These are phyloP conservation scores for Stachybotrys echinatus DNA, from an alignment of 2,329 filamentous ascomycete species.

Conservation along the genomic window DNA sequence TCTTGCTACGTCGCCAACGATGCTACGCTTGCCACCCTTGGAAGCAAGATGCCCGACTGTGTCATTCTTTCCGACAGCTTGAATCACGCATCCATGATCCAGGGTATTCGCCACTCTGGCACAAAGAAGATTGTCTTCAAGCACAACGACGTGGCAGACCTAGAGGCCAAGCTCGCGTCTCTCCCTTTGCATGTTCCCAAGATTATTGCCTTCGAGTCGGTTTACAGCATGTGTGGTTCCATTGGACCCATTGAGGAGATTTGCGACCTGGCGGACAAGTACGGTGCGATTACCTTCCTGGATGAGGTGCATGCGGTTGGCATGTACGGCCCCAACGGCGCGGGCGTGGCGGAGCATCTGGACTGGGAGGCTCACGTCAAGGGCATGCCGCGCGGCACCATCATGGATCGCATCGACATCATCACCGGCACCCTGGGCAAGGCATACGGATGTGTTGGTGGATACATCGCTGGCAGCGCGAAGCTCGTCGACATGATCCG, in stretches of 20 bases:
- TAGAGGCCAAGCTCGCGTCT: conserved; percentile 87
- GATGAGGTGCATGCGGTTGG: conserved; percentile 98
- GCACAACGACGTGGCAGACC: conserved; percentile 91
- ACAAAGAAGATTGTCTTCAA: conserved; percentile 98
- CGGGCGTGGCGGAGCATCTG: conserved; percentile 94
- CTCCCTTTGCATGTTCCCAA: conserved; percentile 83
- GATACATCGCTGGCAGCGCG: conserved; percentile 88
- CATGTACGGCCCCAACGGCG: conserved; percentile 96
- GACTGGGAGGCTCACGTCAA: conserved; percentile 83
- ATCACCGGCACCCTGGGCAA: conserved; percentile 97
- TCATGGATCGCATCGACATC: conserved; percentile 96
- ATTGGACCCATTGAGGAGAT: conserved; percentile 95
- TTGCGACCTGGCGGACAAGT: conserved; percentile 94
- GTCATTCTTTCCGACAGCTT: conserved; percentile 96
- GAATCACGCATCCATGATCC: conserved; percentile 99
- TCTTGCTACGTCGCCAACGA: conserved; percentile 99
- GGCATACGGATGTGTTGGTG: conserved; percentile 94
- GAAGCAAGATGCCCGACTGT: conserved; percentile 92
- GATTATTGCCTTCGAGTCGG: conserved; percentile 97
- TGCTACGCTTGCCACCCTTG: conserved; percentile 91
- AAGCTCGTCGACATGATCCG: conserved; percentile 89
- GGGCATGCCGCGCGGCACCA: conserved; percentile 70
- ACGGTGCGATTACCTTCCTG: conserved; percentile 93
- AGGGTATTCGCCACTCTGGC: conserved; percentile 95
- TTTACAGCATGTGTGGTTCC: conserved; percentile 99